Percentiles rank a stretch among this genome's conserved stretches.
Evolutionary conservation across 495 filamentous ascomycete species (phyloP).

Genomic region (Symbiotaphrina buchneri): DNA sequence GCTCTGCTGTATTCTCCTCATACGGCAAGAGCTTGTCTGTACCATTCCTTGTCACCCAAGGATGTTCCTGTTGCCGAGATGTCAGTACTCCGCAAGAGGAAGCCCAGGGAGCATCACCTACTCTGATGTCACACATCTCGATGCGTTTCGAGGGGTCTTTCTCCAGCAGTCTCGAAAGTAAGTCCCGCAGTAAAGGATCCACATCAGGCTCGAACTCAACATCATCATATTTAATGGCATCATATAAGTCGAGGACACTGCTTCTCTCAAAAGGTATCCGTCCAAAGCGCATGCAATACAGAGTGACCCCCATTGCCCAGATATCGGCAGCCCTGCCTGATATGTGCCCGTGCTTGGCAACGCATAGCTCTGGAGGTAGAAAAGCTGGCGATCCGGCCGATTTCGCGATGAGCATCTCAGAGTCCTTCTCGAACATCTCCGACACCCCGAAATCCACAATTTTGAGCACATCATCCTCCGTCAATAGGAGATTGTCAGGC

Average conservation of each 20-base stretch:
- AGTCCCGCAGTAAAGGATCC: slow-evolving; percentile 37
- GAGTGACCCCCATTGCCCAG: slow-evolving; percentile 94
- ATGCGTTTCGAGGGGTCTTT: slow-evolving; percentile 65
- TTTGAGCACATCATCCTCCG: slow-evolving; percentile 77
- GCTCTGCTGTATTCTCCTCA: slow-evolving; percentile 69
- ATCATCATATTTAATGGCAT: slow-evolving; percentile 55
- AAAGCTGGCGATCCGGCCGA: slow-evolving; percentile 92
- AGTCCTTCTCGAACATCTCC: slow-evolving; percentile 87
- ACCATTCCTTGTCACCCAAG: slow-evolving; percentile 78
- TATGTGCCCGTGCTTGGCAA: slow-evolving; percentile 70
- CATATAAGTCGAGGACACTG: slow-evolving; percentile 67
- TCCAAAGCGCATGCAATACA: slow-evolving; percentile 86
- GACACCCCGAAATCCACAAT: slow-evolving; percentile 97
- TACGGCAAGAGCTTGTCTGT: slow-evolving; percentile 57
- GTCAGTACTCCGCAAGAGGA: neutral
- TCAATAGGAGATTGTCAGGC: slow-evolving; percentile 84
- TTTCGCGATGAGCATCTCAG: slow-evolving; percentile 80
- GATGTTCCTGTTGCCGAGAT: slow-evolving; percentile 42
- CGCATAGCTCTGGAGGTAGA: slow-evolving; percentile 79
- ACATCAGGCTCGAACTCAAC: slow-evolving; percentile 14
- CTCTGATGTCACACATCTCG: slow-evolving; percentile 57
- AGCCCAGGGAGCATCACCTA: slow-evolving; percentile 17
- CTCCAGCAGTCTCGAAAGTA: slow-evolving; percentile 45
- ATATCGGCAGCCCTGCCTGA: slow-evolving; percentile 82
- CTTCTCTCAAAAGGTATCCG: slow-evolving; percentile 60